Conservation (phyloP, 108 stramenopile genomes). For the Cyclotella atomus region DNA sequence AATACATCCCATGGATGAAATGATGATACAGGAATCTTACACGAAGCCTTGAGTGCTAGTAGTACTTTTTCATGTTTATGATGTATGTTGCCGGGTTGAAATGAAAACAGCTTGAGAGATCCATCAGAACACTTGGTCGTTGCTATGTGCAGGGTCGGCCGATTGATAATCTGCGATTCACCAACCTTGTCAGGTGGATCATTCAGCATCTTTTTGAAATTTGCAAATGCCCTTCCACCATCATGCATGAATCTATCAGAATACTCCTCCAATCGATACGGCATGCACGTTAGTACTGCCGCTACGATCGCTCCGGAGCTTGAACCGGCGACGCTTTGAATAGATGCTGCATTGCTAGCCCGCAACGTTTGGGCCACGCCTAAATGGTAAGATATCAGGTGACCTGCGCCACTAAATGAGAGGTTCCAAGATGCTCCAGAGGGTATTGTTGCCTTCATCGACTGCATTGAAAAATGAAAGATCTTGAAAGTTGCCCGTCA, state of each 20-base stretch:
- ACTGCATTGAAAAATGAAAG: neutral
- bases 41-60: constrained; percentile 58
- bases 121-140: constrained; percentile 60
- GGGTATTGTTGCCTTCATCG: neutral
- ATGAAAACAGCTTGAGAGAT: constrained; percentile 51
- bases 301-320: constrained; percentile 67
- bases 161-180: neutral
- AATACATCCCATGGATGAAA: constrained; percentile 68
- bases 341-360: constrained; percentile 11
- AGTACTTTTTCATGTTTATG: constrained; percentile 19
- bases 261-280: constrained; percentile 57
- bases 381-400: constrained; percentile 61
- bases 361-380: constrained; percentile 44
- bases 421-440: constrained; percentile 19
- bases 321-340: constrained; percentile 54
- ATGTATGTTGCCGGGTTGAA: constrained; percentile 18
- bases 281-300: constrained; percentile 37
- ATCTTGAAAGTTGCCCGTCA: no score
- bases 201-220: constrained; percentile 44
- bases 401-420: constrained; percentile 65
- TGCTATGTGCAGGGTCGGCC: constrained; percentile 43
- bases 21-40: constrained; percentile 55
- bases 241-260: constrained; percentile 60
- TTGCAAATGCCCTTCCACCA: constrained; percentile 48
- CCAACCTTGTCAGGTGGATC: constrained; percentile 1